Conservation (phyloP, 2,329 filamentous ascomycete species). For the Xylariaceae sp. region DNA sequence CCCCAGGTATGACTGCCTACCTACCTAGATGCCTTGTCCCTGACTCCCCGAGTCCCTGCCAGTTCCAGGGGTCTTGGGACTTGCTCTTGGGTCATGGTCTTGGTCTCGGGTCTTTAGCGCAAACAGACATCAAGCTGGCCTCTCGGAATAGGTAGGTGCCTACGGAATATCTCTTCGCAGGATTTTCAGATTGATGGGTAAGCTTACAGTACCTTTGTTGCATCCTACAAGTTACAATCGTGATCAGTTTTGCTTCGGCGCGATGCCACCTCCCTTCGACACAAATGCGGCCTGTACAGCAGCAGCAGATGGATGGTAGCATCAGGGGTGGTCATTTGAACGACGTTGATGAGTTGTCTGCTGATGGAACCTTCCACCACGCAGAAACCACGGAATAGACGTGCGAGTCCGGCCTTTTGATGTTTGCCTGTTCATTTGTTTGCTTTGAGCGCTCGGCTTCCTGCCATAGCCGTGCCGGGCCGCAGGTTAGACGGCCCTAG, state of each 20-base stretch:
- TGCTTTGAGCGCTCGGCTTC: neutral
- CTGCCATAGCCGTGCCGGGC: slow-evolving; percentile 2
- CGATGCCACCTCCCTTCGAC: slow-evolving; percentile 10
- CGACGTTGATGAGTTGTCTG: slow-evolving; percentile 15
- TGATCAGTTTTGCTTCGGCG: slow-evolving; percentile 3
- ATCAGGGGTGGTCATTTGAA: slow-evolving; percentile 3
- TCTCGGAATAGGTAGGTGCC: neutral
- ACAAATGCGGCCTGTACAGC: neutral
- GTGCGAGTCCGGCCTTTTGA: neutral
- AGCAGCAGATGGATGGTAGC: slow-evolving; percentile 9
- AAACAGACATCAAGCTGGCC: no score
- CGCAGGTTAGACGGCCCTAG: slow-evolving; percentile 2
- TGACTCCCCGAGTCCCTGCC: no score
- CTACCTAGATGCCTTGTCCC: no score
- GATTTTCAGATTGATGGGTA: slow-evolving; percentile 1
- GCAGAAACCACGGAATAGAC: neutral
- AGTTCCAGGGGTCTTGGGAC: no score
- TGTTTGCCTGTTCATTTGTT: slow-evolving; percentile 16
- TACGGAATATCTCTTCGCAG: neutral
- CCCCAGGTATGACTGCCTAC: no score
- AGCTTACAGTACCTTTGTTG: slow-evolving; percentile 3
- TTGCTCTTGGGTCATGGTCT: no score
- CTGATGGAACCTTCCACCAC: neutral
- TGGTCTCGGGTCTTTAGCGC: no score
- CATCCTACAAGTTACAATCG: slow-evolving; percentile 9